phyloP scores from a whole-genome alignment of 345 rosid genomes.

The Fremontodendron californicum region DNA sequence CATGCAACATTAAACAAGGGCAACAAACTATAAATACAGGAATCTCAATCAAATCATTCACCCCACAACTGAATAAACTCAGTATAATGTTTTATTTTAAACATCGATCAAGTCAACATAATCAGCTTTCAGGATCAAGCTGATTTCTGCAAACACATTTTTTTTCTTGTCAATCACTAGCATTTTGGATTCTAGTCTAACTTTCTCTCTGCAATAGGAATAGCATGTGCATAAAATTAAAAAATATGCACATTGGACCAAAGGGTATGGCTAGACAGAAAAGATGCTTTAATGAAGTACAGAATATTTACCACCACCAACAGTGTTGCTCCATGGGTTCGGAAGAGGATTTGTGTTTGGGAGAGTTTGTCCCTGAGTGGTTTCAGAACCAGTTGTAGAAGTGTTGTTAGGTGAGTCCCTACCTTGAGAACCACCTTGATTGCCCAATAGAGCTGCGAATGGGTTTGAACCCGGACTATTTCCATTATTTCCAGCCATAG shows the following conservation, averaged over 20 bases:
- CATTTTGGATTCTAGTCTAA: neutral
- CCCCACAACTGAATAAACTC: neutral
- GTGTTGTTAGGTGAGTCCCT: constrained; percentile 42
- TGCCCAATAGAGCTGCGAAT: constrained; percentile 56
- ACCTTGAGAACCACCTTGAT: constrained; percentile 44
- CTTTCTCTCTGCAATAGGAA: neutral
- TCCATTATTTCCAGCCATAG: constrained; percentile 60
- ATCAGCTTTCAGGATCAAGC: neutral
- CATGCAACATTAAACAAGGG: neutral
- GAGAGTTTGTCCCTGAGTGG: constrained; percentile 45
- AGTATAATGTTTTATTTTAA: neutral
- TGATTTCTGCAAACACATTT: neutral
- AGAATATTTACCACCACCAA: constrained; percentile 43
- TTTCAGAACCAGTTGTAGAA: constrained; percentile 42
- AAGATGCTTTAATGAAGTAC: neutral
- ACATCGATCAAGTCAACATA: neutral
- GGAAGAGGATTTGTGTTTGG: constrained; percentile 87
- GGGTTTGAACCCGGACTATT: constrained; percentile 50
- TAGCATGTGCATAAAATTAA: neutral
- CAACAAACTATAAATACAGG: neutral
- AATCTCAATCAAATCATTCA: neutral
- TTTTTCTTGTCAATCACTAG: neutral
- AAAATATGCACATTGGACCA: neutral
- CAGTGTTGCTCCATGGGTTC: constrained; percentile 67
- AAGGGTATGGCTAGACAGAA: constrained; percentile 2